Evolutionary conservation across 805 yeast species (phyloP).

Genomic region (Barnettozyma siamensis): DNA sequence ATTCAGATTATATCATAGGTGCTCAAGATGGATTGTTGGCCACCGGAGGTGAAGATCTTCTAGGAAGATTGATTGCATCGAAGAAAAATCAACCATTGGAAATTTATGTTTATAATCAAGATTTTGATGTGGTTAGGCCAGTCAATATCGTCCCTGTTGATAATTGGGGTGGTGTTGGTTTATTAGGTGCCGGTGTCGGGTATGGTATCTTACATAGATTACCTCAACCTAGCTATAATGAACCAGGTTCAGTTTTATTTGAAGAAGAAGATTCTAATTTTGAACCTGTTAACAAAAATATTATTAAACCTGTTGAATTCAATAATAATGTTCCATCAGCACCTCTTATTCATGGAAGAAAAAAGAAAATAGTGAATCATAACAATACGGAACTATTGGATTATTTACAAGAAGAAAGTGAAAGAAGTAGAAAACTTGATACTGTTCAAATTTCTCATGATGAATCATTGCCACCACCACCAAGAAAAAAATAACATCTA

Average conservation of each 20-base stretch:
- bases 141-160: slow-evolving; percentile 71
- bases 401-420: slow-evolving; percentile 38
- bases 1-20: slow-evolving; percentile 83
- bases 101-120: slow-evolving; percentile 81
- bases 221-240: slow-evolving; percentile 56
- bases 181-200: slow-evolving; percentile 92
- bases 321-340: slow-evolving; percentile 3
- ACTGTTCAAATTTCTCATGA: slow-evolving; percentile 19
- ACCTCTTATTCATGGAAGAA: slow-evolving; percentile 24
- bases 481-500: slow-evolving; percentile 14
- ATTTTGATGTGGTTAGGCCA: slow-evolving; percentile 79
- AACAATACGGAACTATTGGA: slow-evolving; percentile 27
- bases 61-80: slow-evolving; percentile 60
- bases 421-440: slow-evolving; percentile 35
- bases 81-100: slow-evolving; percentile 41
- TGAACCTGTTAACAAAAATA: slow-evolving; percentile 3
- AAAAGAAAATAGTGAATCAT: slow-evolving; percentile 16
- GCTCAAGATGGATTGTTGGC: slow-evolving; percentile 80
- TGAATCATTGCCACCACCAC: slow-evolving; percentile 30
- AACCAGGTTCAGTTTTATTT: slow-evolving; percentile 36
- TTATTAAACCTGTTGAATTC: background rate
- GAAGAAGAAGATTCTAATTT: slow-evolving; percentile 23
- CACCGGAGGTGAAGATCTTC: slow-evolving; percentile 79
- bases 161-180: slow-evolving; percentile 79
- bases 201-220: slow-evolving; percentile 83